Evolutionary conservation across 2,329 filamentous ascomycete species (phyloP).

Genomic region (Thermothelomyces thermophilus): DNA sequence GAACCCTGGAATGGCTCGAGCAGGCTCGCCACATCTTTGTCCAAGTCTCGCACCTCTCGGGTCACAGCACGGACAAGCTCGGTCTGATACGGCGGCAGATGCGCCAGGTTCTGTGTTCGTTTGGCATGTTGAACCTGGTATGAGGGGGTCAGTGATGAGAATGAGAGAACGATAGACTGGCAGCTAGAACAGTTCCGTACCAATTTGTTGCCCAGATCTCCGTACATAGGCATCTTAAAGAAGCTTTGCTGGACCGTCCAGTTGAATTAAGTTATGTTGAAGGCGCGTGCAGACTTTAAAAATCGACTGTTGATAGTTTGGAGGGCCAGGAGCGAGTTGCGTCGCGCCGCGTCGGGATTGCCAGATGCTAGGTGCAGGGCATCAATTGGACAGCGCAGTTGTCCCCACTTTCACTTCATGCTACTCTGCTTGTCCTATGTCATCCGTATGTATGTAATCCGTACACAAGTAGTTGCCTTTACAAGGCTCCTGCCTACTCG

Average conservation of each 20-base stretch:
- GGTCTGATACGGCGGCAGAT: conserved; percentile 86
- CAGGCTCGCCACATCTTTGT: conserved; percentile 74
- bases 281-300: neutral
- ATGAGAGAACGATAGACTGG: neutral
- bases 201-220: conserved; percentile 79
- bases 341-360: too few relatives aligned
- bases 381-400: neutral
- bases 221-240: conserved; percentile 59
- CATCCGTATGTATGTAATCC: too few relatives aligned
- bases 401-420: too few relatives aligned
- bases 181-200: conserved; percentile 38
- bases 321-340: neutral
- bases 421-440: too few relatives aligned
- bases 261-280: neutral
- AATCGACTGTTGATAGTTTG: neutral
- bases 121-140: conserved; percentile 87
- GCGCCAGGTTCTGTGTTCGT: conserved; percentile 76
- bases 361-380: too few relatives aligned
- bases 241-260: too few relatives aligned
- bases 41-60: conserved; percentile 86
- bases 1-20: conserved; percentile 76
- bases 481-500: too few relatives aligned
- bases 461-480: too few relatives aligned
- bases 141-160: conserved; percentile 16
- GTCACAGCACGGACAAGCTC: conserved; percentile 83